Conservation (phyloP, 2,329 filamentous ascomycete species). For the Neonectria punicea region DNA sequence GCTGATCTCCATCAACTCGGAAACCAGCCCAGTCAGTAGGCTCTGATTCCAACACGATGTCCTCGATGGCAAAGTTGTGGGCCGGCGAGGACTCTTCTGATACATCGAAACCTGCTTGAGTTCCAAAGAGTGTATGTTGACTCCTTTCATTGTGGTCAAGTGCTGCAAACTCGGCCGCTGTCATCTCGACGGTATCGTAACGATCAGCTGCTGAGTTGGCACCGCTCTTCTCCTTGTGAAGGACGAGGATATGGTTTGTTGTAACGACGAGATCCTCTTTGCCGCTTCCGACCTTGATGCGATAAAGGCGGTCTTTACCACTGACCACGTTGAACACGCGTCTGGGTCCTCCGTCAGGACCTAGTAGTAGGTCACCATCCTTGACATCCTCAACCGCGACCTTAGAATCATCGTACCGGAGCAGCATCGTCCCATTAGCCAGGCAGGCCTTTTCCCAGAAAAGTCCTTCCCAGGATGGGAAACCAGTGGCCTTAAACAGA, state of each 20-base stretch:
- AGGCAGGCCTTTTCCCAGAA: conserved; percentile 81
- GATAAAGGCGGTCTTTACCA: conserved; percentile 59
- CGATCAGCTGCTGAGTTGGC: conserved; percentile 31
- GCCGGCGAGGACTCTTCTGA: conserved; percentile 30
- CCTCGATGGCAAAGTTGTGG: conserved; percentile 52
- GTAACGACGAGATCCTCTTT: conserved; percentile 62
- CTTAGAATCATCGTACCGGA: conserved; percentile 56
- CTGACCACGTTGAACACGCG: conserved; percentile 61
- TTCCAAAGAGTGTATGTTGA: conserved; percentile 50
- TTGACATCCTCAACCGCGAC: conserved; percentile 60
- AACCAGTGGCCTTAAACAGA: conserved; percentile 95
- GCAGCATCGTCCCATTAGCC: conserved; percentile 55
- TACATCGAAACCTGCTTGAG: conserved; percentile 43
- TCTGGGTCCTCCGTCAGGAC: conserved; percentile 59
- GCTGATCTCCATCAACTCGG: conserved; percentile 61
- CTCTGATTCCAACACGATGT: conserved; percentile 55
- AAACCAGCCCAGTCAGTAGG: conserved; percentile 61
- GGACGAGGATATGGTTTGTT: conserved; percentile 59
- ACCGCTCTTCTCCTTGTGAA: conserved; percentile 49
- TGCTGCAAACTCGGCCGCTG: conserved; percentile 55
- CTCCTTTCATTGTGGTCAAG: conserved; percentile 50
- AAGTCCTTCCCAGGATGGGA: conserved; percentile 95
- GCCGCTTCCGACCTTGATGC: conserved; percentile 54
- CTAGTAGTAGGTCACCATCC: conserved; percentile 60
- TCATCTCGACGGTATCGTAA: conserved; percentile 58